These are phyloP conservation scores for Wickerhamiella bombiphila DNA, from an alignment of 805 yeast species.

Conservation along the genomic window DNA sequence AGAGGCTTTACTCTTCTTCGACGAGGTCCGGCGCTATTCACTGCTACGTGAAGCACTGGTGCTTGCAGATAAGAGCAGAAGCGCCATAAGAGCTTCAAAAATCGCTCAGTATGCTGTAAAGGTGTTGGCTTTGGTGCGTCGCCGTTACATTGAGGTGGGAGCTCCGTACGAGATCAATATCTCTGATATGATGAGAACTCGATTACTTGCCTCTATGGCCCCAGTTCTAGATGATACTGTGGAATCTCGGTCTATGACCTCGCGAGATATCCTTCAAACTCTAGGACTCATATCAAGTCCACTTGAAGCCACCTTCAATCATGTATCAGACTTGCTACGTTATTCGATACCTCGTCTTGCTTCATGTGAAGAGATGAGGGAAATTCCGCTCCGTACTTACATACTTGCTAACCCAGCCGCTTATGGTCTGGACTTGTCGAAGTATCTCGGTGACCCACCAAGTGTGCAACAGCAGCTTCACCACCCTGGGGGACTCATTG, in stretches of 20 bases:
- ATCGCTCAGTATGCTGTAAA: background rate
- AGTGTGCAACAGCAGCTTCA: no score
- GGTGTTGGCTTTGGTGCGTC: background rate
- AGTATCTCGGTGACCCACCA: no score
- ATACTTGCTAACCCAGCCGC: background rate
- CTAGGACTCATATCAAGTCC: background rate
- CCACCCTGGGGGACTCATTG: no score
- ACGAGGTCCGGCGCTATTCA: background rate
- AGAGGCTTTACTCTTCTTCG: constrained; percentile 10
- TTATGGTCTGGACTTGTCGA: no score
- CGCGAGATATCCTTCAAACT: background rate
- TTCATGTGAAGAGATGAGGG: background rate
- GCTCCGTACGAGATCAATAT: constrained; percentile 12
- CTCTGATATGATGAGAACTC: background rate
- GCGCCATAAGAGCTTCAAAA: background rate
- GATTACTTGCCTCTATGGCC: background rate
- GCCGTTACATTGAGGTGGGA: constrained; percentile 1
- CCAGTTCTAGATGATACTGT: background rate
- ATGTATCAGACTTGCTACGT: background rate
- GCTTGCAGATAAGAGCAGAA: background rate
- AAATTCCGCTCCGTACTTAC: background rate
- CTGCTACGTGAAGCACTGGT: background rate
- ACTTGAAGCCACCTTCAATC: background rate
- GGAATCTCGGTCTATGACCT: background rate
- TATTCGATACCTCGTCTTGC: background rate